Evolutionary conservation across 176 grass and related monocot species (phyloP).

Genomic region (Bromus sterilis): DNA sequence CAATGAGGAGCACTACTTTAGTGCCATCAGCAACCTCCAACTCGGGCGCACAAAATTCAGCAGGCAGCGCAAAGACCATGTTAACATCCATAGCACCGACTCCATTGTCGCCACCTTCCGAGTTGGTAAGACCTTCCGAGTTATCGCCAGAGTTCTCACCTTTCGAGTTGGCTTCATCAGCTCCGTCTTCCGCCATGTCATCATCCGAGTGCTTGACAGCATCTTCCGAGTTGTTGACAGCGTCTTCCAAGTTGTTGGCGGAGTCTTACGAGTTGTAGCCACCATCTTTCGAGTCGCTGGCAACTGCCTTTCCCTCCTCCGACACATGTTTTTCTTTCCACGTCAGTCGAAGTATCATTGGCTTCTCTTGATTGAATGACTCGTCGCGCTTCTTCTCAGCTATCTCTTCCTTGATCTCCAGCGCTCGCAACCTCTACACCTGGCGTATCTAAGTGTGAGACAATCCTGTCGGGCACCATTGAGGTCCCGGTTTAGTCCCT

Average conservation of each 20-base stretch:
- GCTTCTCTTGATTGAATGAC: neutral
- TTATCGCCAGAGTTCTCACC: neutral
- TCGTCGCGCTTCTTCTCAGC: neutral
- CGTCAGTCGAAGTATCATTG: neutral
- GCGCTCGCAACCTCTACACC: neutral
- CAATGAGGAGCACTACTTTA: no score
- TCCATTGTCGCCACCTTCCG: neutral
- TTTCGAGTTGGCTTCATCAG: no score
- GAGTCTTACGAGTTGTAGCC: no score
- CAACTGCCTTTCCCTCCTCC: no score
- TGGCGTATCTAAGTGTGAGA: neutral
- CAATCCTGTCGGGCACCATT: fast-evolving
- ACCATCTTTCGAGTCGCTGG: no score
- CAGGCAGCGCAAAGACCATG: no score
- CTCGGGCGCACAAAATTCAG: no score
- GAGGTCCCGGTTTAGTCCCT: no score
- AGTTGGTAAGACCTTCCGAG: neutral
- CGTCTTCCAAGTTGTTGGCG: no score
- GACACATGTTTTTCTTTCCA: neutral
- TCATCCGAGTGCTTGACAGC: no score
- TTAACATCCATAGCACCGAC: neutral
- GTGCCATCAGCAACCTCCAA: no score
- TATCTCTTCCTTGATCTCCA: neutral
- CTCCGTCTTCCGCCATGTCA: neutral
- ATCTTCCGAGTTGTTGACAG: no score